Evolutionary conservation across 1,139 yeast species (phyloP), one percentile per base, ranked within the genome.

Genomic region (Starmera stellimalicola): DNA sequence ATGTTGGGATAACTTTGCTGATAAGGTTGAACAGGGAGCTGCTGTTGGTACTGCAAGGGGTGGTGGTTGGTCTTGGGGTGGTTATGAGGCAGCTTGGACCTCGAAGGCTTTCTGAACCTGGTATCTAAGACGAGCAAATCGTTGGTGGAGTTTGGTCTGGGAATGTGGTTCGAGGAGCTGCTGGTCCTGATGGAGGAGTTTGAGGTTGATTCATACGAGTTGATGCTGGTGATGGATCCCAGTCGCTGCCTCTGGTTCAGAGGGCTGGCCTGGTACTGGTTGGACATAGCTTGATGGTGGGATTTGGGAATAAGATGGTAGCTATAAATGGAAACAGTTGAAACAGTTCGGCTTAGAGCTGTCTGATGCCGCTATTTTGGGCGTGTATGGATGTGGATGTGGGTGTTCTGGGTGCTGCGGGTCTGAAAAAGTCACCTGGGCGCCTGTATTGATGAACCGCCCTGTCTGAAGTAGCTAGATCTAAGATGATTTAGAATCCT

Each of bases 131-230:
- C 29, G 2, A 49, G 6, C 18, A 49, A 37, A 17, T 47, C 52
- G 7, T 32, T 37, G 3, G 53, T 49, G 5, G 51, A 44, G 3
- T 40, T 33, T 5, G 42, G 42, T 27, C 53, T 41, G 3, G 50
- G 45, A 5, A 37, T 30, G 14, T 31, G 30, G 25, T 14, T 22
- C 14, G 12, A n/a, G 9, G 33, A 24, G 2, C 26, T 16, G 10
- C 27, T 35, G n/a, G 26, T 30, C 4, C 34, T 29, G 4, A 31
- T 33, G 10, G 42, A 39, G 36, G 34, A 46, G 42, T n/a, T 22
- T 33, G 37, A 39, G 33, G 22, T 16, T 15, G 31, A 22, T 3
- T 22, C 25, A 22, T 22, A 22, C 2, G 25, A 22, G 25, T 6
- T 22, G 11, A 14, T 3, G 25, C 25, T 22, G 6, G 25, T n/a